These are phyloP conservation scores for Cyanidioschyzon merolae DNA, from an alignment of 23 red algal genomes.

Conservation along the genomic window DNA sequence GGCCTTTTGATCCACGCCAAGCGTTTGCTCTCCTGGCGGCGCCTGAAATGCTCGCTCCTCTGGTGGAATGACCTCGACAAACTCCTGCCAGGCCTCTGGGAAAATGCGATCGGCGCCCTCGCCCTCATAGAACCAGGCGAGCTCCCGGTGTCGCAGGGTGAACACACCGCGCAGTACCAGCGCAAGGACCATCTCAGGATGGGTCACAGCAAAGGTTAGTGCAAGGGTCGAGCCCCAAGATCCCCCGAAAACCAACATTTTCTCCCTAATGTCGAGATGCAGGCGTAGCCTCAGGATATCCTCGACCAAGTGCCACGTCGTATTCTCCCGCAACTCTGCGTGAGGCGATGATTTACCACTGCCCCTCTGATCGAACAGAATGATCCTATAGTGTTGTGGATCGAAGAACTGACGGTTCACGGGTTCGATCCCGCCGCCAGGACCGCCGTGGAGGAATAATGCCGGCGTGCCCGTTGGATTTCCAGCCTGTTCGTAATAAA, in stretches of 20 bases:
- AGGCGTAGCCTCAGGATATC: constrained; percentile 47
- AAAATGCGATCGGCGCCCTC: constrained; percentile 42
- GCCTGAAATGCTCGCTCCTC: constrained; percentile 8
- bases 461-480: constrained; percentile 51
- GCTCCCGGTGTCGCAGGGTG: constrained; percentile 38
- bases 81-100: constrained; percentile 39
- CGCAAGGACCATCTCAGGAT: constrained; percentile 39
- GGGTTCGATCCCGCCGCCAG: constrained; percentile 41
- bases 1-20: background rate
- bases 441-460: constrained; percentile 58
- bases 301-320: constrained; percentile 46
- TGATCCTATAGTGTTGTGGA: constrained; percentile 51
- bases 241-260: constrained; percentile 52
- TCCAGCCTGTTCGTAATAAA: constrained; percentile 56
- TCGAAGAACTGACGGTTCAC: constrained; percentile 54
- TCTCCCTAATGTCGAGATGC: constrained; percentile 19
- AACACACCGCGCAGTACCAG: constrained; percentile 60
- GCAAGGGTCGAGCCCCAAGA: constrained; percentile 63
- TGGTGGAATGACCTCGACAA: constrained; percentile 30
- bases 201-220: constrained; percentile 44
- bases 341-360: constrained; percentile 40
- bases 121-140: constrained; percentile 56
- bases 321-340: constrained; percentile 48
- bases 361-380: constrained; percentile 66
- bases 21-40: background rate